Percentiles rank a stretch among this genome's conserved stretches.
Conservation (phyloP, 441 rosid species). For the Rhodomyrtus psidioides region DNA sequence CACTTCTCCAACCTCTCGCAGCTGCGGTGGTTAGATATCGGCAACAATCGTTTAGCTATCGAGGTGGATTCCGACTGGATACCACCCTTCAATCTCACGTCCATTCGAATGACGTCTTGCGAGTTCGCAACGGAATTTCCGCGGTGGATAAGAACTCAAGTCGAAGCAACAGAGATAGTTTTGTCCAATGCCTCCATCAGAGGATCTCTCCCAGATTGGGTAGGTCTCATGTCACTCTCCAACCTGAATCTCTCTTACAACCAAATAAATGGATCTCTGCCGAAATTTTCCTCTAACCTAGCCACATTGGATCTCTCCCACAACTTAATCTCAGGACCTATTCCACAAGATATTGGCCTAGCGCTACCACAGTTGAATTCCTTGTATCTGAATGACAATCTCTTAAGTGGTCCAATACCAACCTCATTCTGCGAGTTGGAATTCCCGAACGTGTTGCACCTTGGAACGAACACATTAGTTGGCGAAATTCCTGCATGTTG, state of each 20-base stretch:
- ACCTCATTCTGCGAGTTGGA: not conserved
- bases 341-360: not conserved
- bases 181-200: not conserved
- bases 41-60: not conserved
- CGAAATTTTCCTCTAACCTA: rapidly evolving
- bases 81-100: rapidly evolving
- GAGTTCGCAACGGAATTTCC: not conserved
- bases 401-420: not conserved
- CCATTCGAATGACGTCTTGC: rapidly evolving
- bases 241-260: rapidly evolving
- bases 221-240: not conserved
- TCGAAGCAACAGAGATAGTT: rapidly evolving
- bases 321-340: not conserved
- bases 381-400: not conserved
- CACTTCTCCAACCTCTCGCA: not conserved
- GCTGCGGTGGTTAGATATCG: rapidly evolving
- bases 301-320: not conserved
- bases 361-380: rapidly evolving
- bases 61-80: not conserved
- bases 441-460: rapidly evolving
- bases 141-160: not conserved
- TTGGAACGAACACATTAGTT: not conserved
- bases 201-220: not conserved
- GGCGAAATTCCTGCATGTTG: not conserved
- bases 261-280: not conserved